Base-by-base conservation (phyloP, 78 protist genomes). In the Chrysochromulina parva region DNA sequence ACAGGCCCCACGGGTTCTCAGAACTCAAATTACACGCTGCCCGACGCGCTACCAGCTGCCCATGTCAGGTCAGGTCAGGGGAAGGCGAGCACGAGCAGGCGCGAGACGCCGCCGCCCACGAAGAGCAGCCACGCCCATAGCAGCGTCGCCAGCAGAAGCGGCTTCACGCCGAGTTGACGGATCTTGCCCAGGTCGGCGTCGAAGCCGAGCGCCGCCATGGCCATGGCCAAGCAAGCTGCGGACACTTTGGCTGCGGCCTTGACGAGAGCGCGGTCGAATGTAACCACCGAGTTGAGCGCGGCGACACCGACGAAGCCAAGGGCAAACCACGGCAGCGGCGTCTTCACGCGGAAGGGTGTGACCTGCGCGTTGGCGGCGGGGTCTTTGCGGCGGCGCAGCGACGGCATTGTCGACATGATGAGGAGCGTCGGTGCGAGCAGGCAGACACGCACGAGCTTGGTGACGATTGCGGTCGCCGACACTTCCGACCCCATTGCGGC, bases 191-290 rank as follows among this genome's bases (percentile, higher is more conserved):
- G 38, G 86, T 54, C 62, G 1, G 86, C 54, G 86, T 78, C 86
- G 14, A 78, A 38, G n/a, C 86, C 86, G 6, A 78, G 86, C 86
- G 86, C 86, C 13, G 62, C 86, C 86, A 78, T 78, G 11, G 86
- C 86, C 38, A 38, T 53, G 13, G 86, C 86, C 14, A 78, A 62
- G 38, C 50, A 53, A 48, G 38, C 59, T 0, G 86, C 86, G 86
- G 48, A 20, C 19, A 54, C 6, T 1, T 38, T 78, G 3, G 48
- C 24, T 7, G 26, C 11, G 28, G 24, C 19, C 62, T 78, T 78
- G 47, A 20, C 48, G 28, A 78, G 48, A n/a, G 22, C 48, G 48
- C 62, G 86, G 7, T 59, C 20, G 6, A 78, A 13, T 24, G 48
- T 28, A 59, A 16, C 11, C 38, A 78, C 24, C 24, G 86, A 78